Evolutionary conservation across 208 protist genomes (phyloP).

Genomic region (Trypanosoma scelopori): DNA sequence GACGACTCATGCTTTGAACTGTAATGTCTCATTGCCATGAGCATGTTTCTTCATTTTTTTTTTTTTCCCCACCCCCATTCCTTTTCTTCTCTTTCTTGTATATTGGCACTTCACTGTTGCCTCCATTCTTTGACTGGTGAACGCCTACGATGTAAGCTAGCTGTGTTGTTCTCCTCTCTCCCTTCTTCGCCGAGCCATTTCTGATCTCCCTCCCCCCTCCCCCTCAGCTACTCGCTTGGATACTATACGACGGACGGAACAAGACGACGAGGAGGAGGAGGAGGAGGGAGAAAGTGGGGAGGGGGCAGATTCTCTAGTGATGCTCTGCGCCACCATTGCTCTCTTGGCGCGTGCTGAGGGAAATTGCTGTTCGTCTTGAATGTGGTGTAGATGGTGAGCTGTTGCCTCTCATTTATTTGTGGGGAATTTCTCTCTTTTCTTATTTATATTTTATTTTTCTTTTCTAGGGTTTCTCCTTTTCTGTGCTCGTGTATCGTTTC

Average conservation of each 20-base stretch:
- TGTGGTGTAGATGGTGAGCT: background rate
- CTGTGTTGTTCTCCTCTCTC: constrained; percentile 1
- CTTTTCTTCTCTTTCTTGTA: background rate
- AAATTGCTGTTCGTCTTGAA: background rate
- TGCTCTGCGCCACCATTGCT: too few species aligned
- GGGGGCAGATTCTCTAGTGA: too few species aligned
- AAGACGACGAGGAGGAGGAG: too few species aligned
- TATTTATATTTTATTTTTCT: constrained; percentile 10
- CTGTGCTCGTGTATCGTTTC: background rate
- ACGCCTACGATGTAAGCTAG: constrained; percentile 9
- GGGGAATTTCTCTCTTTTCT: background rate
- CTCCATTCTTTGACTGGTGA: background rate
- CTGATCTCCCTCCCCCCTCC: background rate
- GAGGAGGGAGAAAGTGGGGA: too few species aligned
- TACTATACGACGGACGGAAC: too few species aligned
- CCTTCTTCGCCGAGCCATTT: background rate
- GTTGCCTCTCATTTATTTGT: background rate
- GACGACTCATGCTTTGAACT: constrained; percentile 82
- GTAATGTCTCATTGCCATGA: constrained; percentile 27
- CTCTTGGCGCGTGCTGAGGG: too few species aligned
- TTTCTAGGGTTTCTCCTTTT: constrained; percentile 23
- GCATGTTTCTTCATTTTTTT: constrained; percentile 10
- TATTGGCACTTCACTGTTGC: background rate
- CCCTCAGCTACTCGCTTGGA: too few species aligned
- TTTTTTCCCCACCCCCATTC: too few species aligned